phyloP scores from a whole-genome alignment of 495 filamentous ascomycete species.

The Rostrohypoxylon terebratum region DNA sequence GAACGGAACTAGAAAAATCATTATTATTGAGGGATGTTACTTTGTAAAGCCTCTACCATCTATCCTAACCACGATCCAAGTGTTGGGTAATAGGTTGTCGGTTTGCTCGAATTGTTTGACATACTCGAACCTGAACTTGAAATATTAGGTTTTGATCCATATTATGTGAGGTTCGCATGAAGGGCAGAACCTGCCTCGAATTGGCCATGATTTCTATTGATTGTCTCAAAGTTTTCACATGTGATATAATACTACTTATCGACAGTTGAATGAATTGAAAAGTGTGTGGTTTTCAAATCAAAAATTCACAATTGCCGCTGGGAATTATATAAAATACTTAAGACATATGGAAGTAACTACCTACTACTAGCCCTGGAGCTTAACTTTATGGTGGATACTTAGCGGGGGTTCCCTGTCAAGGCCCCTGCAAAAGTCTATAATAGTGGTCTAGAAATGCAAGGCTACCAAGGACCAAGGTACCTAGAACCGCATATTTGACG shows the following conservation, averaged over 20 bases:
- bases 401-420: slow-evolving; percentile 21
- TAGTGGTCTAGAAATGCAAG: slow-evolving; percentile 25
- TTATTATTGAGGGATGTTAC: slow-evolving; percentile 55
- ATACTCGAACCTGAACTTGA: slow-evolving; percentile 80
- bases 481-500: slow-evolving; percentile 2
- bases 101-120: slow-evolving; percentile 88
- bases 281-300: neutral
- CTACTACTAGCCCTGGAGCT: neutral
- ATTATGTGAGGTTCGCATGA: neutral
- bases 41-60: slow-evolving; percentile 94
- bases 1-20: neutral
- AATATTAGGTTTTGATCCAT: slow-evolving; percentile 42
- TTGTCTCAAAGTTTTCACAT: neutral
- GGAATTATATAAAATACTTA: neutral
- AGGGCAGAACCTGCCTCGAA: slow-evolving; percentile 54
- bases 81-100: slow-evolving; percentile 83
- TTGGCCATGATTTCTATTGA: slow-evolving; percentile 57
- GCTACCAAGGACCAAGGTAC: slow-evolving; percentile 17
- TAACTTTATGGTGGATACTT: slow-evolving; percentile 16
- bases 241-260: neutral
- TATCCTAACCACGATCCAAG: slow-evolving; percentile 92
- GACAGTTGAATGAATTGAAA: neutral
- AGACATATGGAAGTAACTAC: neutral
- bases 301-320: neutral
- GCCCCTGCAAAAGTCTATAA: slow-evolving; percentile 15